Evolutionary conservation across 148 eudicot genomes (phyloP).

Genomic region (Chenopodium suecicum): DNA sequence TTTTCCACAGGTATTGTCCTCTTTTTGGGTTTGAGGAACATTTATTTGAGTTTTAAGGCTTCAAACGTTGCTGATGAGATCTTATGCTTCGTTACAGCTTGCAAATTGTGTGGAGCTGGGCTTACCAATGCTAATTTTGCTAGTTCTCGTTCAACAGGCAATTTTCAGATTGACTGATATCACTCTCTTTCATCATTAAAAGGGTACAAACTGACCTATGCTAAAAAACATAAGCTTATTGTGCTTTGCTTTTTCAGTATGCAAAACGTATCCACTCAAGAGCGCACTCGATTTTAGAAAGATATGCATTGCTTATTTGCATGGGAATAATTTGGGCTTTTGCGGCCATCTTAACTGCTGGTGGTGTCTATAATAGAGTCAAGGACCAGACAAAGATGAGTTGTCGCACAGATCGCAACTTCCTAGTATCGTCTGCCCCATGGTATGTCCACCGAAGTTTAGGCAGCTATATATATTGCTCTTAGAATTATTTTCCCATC

Average conservation of each 20-base stretch:
- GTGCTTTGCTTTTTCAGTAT: conserved; percentile 44
- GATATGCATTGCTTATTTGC: conserved; percentile 81
- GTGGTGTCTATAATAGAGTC: conserved; percentile 76
- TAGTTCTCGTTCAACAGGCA: conserved; percentile 78
- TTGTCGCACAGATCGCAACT: conserved; percentile 73
- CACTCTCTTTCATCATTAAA: not conserved
- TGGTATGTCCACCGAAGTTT: conserved; percentile 47
- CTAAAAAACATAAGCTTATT: not conserved
- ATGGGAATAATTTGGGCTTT: conserved; percentile 76
- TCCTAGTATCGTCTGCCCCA: conserved; percentile 79
- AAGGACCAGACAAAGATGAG: conserved; percentile 46
- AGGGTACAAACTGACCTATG: not conserved
- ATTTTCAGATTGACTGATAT: conserved; percentile 12
- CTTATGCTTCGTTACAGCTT: conserved; percentile 41
- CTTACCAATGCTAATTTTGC: conserved; percentile 72
- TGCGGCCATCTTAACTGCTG: conserved; percentile 88
- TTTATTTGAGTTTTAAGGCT: not conserved
- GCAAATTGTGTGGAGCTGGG: conserved; percentile 89
- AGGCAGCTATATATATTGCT: not conserved
- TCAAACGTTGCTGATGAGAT: conserved; percentile 11
- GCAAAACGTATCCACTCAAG: conserved; percentile 49
- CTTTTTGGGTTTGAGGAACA: not conserved
- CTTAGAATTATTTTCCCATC: not conserved
- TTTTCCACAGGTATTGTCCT: conserved; percentile 66
- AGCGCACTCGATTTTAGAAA: conserved; percentile 50